phyloP scores from a whole-genome alignment of 2,329 filamentous ascomycete genomes.

The Aspergillus proliferans region DNA sequence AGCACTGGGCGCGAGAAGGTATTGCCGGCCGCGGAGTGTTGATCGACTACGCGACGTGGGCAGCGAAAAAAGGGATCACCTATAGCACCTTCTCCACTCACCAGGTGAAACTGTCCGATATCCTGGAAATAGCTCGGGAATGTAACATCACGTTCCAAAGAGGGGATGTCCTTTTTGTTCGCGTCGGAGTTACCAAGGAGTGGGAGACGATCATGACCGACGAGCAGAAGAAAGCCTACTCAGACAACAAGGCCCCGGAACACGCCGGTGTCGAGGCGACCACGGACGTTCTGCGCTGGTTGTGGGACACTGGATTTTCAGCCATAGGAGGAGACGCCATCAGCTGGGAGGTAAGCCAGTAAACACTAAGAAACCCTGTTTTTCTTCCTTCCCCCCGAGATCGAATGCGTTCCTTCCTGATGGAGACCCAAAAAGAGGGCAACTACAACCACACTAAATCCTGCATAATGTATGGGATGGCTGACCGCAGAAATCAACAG shows the following conservation, averaged over 20 bases:
- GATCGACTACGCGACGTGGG: constrained; percentile 46
- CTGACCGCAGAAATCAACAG: constrained; percentile 17
- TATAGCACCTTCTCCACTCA: constrained; percentile 39
- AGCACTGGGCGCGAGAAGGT: constrained; percentile 45
- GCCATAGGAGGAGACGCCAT: constrained; percentile 55
- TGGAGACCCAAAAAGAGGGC: background rate
- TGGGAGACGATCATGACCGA: constrained; percentile 36
- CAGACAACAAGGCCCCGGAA: constrained; percentile 33
- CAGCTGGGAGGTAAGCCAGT: constrained; percentile 44
- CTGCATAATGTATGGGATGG: background rate
- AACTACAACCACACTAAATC: background rate
- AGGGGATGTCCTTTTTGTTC: constrained; percentile 51
- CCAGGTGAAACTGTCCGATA: constrained; percentile 29
- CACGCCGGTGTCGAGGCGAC: constrained; percentile 47
- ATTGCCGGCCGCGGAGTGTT: constrained; percentile 48
- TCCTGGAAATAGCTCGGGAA: constrained; percentile 37
- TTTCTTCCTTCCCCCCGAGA: background rate
- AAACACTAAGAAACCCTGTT: background rate
- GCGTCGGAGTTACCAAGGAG: constrained; percentile 37
- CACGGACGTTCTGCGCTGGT: constrained; percentile 48
- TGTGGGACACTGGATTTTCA: constrained; percentile 54
- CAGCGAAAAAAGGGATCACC: constrained; percentile 33
- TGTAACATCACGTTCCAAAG: constrained; percentile 40
- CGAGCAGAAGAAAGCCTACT: constrained; percentile 24
- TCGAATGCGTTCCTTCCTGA: background rate